Conservation (phyloP, 345 rosid species). For the Brassica rapa region DNA sequence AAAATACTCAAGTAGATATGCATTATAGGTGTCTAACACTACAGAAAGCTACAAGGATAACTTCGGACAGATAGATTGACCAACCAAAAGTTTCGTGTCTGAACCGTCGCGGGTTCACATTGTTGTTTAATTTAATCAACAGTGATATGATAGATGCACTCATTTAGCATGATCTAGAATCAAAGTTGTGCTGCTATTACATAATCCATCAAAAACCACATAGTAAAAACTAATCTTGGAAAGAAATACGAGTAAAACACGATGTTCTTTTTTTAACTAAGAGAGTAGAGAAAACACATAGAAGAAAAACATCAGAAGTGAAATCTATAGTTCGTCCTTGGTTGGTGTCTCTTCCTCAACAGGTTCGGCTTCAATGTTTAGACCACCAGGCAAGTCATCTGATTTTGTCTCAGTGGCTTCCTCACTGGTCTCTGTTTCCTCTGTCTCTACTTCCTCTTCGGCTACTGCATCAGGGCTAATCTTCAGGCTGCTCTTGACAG, state of each 20-base stretch:
- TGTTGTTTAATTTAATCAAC: background rate
- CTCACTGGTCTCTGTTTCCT: conserved; percentile 50
- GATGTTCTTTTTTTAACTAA: conserved; percentile 26
- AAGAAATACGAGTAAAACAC: conserved; percentile 8
- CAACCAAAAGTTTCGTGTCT: background rate
- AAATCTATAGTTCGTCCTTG: conserved; percentile 43
- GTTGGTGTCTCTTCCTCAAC: conserved; percentile 32
- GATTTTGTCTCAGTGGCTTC: conserved; percentile 30
- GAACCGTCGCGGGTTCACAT: background rate
- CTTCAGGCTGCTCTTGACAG: conserved; percentile 70
- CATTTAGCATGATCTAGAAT: conserved; percentile 4
- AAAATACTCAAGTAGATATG: conserved; percentile 8
- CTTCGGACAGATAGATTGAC: background rate
- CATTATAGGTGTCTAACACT: conserved; percentile 14
- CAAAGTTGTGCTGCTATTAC: conserved; percentile 16
- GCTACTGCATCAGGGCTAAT: conserved; percentile 74
- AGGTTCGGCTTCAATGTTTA: conserved; percentile 38
- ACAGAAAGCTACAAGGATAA: conserved; percentile 18
- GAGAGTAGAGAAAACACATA: background rate
- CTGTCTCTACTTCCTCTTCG: conserved; percentile 77
- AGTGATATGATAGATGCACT: background rate
- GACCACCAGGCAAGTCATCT: conserved; percentile 42
- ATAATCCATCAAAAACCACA: conserved; percentile 28
- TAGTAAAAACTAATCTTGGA: conserved; percentile 24
- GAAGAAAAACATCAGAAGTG: conserved; percentile 14